Evolutionary conservation across 106 monocot species (phyloP).

Genomic region (Dendrobium nobile): DNA sequence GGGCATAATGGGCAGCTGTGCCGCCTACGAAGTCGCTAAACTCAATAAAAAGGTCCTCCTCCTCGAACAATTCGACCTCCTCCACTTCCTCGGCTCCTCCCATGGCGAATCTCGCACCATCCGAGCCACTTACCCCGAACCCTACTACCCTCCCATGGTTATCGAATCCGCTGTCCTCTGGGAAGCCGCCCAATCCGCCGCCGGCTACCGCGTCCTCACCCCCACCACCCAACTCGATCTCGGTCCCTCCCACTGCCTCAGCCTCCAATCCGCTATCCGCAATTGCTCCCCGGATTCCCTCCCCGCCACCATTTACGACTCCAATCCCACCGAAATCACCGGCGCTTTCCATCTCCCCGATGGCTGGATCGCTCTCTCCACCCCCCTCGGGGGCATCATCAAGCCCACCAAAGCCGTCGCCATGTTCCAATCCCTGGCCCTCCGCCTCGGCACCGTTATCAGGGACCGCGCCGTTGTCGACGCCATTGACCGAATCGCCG

Average conservation of each 20-base stretch:
- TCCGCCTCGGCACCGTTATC: constrained; percentile 39
- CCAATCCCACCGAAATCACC: constrained; percentile 14
- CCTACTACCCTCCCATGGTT: constrained; percentile 59
- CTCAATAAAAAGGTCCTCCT: constrained; percentile 48
- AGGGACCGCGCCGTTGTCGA: constrained; percentile 44
- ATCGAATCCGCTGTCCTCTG: constrained; percentile 47
- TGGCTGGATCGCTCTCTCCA: constrained; percentile 47
- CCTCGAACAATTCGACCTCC: constrained; percentile 84
- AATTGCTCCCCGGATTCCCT: constrained; percentile 23
- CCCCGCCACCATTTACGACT: constrained; percentile 15
- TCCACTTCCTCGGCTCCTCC: constrained; percentile 89
- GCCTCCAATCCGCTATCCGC: constrained; percentile 32
- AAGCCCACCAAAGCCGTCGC: constrained; percentile 85
- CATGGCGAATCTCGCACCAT: constrained; percentile 95
- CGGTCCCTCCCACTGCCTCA: constrained; percentile 36
- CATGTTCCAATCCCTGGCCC: constrained; percentile 80
- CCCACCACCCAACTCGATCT: constrained; percentile 66
- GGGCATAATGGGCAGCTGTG: constrained; percentile 83
- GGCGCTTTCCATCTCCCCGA: constrained; percentile 52
- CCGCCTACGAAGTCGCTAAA: constrained; percentile 50
- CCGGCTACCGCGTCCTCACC: constrained; percentile 64
- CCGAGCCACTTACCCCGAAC: constrained; percentile 67
- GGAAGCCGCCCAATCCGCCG: constrained; percentile 44
- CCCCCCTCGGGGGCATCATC: constrained; percentile 55
- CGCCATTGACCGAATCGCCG: constrained; percentile 17